Evolutionary conservation across 1,284 basidiomycete species (phyloP).

Genomic region (Hemileia vastatrix): DNA sequence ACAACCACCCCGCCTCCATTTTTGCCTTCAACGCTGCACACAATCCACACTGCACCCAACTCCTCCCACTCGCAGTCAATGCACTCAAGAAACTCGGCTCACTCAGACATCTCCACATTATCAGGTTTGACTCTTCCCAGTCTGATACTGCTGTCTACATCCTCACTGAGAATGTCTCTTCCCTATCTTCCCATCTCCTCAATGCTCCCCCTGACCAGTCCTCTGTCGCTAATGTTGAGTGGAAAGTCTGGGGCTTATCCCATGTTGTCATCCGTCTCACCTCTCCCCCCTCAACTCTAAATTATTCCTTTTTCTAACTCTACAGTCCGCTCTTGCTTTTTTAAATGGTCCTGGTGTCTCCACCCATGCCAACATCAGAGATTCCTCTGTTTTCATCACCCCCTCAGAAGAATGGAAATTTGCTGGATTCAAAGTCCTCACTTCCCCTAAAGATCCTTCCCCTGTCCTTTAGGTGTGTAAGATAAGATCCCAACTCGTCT

Average conservation of each 20-base stretch:
- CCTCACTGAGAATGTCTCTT: slow-evolving; percentile 82
- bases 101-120: slow-evolving; percentile 84
- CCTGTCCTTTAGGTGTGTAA: slow-evolving; percentile 70
- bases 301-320: no score
- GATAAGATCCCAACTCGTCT: slow-evolving; percentile 47
- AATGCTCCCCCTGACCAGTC: no score
- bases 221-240: no score
- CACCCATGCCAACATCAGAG: slow-evolving; percentile 77
- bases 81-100: slow-evolving; percentile 79
- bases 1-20: slow-evolving; percentile 68
- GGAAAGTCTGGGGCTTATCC: slow-evolving; percentile 86
- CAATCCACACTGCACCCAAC: no score
- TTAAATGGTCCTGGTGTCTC: slow-evolving; percentile 75
- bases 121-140: slow-evolving; percentile 86
- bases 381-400: slow-evolving; percentile 74
- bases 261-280: slow-evolving; percentile 62
- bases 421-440: slow-evolving; percentile 84
- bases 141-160: slow-evolving; percentile 78
- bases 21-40: slow-evolving; percentile 60
- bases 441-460: slow-evolving; percentile 63
- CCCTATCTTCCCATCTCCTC: slow-evolving; percentile 61
- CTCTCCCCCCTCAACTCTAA: no score
- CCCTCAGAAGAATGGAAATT: slow-evolving; percentile 90
- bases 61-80: slow-evolving; percentile 77
- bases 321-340: slow-evolving; percentile 75